These are phyloP conservation scores for Oryza australiensis DNA, from an alignment of 176 grass and related monocot genomes.

Conservation along the genomic window DNA sequence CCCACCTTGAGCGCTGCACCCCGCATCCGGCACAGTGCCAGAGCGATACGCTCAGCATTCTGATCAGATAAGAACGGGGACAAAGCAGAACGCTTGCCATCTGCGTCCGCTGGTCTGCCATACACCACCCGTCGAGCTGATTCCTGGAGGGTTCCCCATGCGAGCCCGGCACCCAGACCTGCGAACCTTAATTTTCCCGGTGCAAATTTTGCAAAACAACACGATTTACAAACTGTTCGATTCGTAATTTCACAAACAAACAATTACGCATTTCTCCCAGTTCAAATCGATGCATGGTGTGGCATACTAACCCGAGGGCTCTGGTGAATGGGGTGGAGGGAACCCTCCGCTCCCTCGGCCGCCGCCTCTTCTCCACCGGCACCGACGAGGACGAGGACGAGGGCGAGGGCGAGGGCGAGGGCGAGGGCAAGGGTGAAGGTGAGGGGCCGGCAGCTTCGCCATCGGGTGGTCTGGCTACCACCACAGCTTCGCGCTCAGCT, in stretches of 20 bases:
- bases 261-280: not conserved
- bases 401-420: not conserved
- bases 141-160: conserved; percentile 85
- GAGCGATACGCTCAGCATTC: conserved; percentile 90
- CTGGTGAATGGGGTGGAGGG: conserved; percentile 82
- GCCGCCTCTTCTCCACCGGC: conserved; percentile 57
- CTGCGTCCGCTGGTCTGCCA: conserved; percentile 48
- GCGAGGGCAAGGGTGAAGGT: not conserved
- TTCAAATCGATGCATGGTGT: not conserved
- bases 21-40: conserved; percentile 86
- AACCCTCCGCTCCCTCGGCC: conserved; percentile 74
- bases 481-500: conserved; percentile 6
- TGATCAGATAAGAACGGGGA: conserved; percentile 92
- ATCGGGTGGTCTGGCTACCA: not conserved
- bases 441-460: not conserved
- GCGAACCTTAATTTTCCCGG: conserved; percentile 61
- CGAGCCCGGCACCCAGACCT: conserved; percentile 77
- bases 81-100: conserved; percentile 62
- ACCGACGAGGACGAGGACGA: not conserved
- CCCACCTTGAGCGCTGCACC: conserved; percentile 91
- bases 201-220: not conserved
- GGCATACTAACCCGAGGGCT: conserved; percentile 76
- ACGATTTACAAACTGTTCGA: conserved; percentile 16
- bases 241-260: conserved; percentile 10
- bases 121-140: conserved; percentile 69